phyloP scores from a whole-genome alignment of 306 rosid species.

The Lathyrus aphaca region DNA sequence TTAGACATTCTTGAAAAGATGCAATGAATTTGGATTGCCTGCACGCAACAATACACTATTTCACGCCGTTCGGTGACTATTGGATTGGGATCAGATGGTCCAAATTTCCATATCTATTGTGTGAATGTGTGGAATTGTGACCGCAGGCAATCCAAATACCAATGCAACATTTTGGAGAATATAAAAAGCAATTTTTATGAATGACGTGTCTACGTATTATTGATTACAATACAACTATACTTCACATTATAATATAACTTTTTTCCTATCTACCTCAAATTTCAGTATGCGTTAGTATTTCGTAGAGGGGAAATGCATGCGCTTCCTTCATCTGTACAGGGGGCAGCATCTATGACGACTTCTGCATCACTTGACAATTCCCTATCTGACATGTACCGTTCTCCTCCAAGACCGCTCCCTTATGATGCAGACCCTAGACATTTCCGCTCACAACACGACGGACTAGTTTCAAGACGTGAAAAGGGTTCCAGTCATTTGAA shows the following conservation, averaged over 20 bases:
- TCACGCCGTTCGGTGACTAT: neutral
- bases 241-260: conserved; percentile 29
- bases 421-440: conserved; percentile 89
- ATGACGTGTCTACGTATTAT: conserved; percentile 1
- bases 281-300: conserved; percentile 80
- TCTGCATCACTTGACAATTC: conserved; percentile 79
- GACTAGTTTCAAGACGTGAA: conserved; percentile 79
- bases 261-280: conserved; percentile 27
- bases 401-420: conserved; percentile 98
- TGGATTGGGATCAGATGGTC: neutral
- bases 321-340: conserved; percentile 75
- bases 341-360: conserved; percentile 71
- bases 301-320: conserved; percentile 81
- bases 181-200: neutral
- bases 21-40: neutral
- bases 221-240: conserved; percentile 15
- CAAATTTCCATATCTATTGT: neutral
- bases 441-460: conserved; percentile 75
- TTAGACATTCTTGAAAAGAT: neutral
- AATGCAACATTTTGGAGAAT: conserved; percentile 15
- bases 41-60: neutral
- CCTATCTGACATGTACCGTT: conserved; percentile 81
- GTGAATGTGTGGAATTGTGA: neutral
- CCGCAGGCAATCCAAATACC: neutral
- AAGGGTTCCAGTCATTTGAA: conserved; percentile 90